Evolutionary conservation across 441 rosid genomes (phyloP).

Genomic region (Gossypium lobatum): DNA sequence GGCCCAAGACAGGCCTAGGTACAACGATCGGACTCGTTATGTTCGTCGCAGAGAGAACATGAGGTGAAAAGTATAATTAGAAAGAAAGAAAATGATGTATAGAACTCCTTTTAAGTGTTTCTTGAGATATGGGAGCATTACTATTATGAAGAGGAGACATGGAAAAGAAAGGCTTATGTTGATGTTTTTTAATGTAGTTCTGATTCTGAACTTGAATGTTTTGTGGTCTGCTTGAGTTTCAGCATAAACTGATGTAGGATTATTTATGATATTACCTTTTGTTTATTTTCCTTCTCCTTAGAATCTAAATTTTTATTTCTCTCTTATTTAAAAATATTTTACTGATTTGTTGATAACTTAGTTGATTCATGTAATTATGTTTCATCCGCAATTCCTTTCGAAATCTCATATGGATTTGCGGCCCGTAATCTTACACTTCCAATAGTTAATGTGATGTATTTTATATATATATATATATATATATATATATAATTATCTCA

Average conservation of each 20-base stretch:
- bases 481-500: too few relatives aligned
- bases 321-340: not conserved
- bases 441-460: too few relatives aligned
- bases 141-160: not conserved
- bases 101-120: not conserved
- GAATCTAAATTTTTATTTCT: not conserved
- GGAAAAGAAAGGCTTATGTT: not conserved
- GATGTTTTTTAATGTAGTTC: not conserved
- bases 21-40: constrained; percentile 85
- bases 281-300: not conserved
- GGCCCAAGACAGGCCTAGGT: constrained; percentile 88
- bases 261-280: not conserved
- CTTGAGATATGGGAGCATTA: not conserved
- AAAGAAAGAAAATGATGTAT: constrained; percentile 3
- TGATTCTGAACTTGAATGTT: not conserved
- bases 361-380: too few relatives aligned
- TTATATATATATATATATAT: too few relatives aligned
- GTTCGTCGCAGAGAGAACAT: constrained; percentile 69
- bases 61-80: constrained; percentile 24
- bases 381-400: too few relatives aligned
- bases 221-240: not conserved
- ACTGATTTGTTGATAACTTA: too few relatives aligned
- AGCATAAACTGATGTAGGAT: not conserved
- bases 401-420: too few relatives aligned
- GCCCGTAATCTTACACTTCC: too few relatives aligned